phyloP scores from a whole-genome alignment of 768 basidiomycete species.

The Rhizopogon sp. region DNA sequence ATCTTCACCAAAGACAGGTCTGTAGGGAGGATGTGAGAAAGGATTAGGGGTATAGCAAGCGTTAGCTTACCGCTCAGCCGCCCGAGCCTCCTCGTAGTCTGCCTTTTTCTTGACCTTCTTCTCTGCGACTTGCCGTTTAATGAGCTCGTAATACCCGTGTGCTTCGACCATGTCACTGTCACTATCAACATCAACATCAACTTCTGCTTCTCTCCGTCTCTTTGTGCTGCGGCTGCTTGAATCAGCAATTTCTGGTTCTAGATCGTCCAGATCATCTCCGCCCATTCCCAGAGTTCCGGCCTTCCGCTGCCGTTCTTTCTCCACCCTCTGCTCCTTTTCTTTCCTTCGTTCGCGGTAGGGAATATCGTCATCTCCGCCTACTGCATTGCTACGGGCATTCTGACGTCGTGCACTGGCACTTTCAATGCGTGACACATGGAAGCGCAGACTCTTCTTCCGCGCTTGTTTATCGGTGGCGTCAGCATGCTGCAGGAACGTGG shows the following conservation, averaged over 20 bases:
- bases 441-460: slow-evolving; percentile 78
- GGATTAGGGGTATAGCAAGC: not conserved
- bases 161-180: slow-evolving; percentile 43
- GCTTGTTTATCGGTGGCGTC: slow-evolving; percentile 84
- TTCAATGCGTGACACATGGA: slow-evolving; percentile 92
- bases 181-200: slow-evolving; percentile 35
- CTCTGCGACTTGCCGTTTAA: slow-evolving; percentile 67
- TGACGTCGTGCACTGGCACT: slow-evolving; percentile 71
- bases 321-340: slow-evolving; percentile 51
- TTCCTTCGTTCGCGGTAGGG: slow-evolving; percentile 79
- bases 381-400: slow-evolving; percentile 61
- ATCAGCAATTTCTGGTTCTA: slow-evolving; percentile 35
- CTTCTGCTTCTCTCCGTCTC: slow-evolving; percentile 28
- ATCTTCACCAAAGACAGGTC: slow-evolving; percentile 31
- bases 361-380: slow-evolving; percentile 93
- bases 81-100: slow-evolving; percentile 67
- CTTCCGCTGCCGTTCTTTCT: slow-evolving; percentile 40
- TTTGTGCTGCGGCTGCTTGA: slow-evolving; percentile 30
- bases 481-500: slow-evolving; percentile 55
- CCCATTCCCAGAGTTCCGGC: slow-evolving; percentile 37
- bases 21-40: slow-evolving; percentile 12
- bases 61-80: slow-evolving; percentile 48
- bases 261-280: slow-evolving; percentile 65
- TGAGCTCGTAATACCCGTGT: slow-evolving; percentile 88
- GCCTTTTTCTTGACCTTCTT: slow-evolving; percentile 77